Base-by-base conservation (phyloP, 2,329 filamentous ascomycete species). In the Monilinia vaccinii-corymbosi region DNA sequence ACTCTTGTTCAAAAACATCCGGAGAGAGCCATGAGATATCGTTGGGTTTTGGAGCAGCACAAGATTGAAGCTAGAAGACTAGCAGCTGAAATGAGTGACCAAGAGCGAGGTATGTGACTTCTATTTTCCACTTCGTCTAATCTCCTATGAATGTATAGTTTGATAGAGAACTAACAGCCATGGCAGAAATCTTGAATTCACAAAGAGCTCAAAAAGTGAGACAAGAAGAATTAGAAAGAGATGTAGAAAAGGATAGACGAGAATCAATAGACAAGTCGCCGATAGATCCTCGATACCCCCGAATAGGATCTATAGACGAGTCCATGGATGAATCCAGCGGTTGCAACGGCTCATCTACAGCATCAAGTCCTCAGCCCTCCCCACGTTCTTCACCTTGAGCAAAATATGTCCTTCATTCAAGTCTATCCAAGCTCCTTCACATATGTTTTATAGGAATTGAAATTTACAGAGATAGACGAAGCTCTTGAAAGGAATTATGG, bases 1-100 rank as follows among this genome's bases (percentile, higher is more conserved):
- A 57, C 42, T 1, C 57, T 64, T 13, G 60, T 63, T 5, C 56
- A 64, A 21, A 58, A 45, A 31, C 45, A 60, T 46, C 63, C 61
- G 3, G 51, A 63, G 14, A 42, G 40, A 28, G 61, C 57, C 4
- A 21, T 63, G 13, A 50, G 16, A 9, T 63, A 64, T 32, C 18
- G 45, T 25, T 64, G 63, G 63, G 50, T 64, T 1, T n/a, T 1
- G 8, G 42, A 56, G 11, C 56, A 52, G 4, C 45, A 63, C 23
- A 63, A 60, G 31, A 14, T n/a, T 31, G 36, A 55, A 21, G 60
- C 60, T n/a, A 48, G 28, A 45, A 60, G 18, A 38, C 31, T 59
- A 16, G 57, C 48, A 18, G 28, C 8, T n/a, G 38, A 46, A 13
- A 59, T 40, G 57, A 4, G 14, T 31, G 38, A 44, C 23, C 38